Conservation (phyloP, 2,329 filamentous ascomycete species). For the Tolypocladium amazonense region DNA sequence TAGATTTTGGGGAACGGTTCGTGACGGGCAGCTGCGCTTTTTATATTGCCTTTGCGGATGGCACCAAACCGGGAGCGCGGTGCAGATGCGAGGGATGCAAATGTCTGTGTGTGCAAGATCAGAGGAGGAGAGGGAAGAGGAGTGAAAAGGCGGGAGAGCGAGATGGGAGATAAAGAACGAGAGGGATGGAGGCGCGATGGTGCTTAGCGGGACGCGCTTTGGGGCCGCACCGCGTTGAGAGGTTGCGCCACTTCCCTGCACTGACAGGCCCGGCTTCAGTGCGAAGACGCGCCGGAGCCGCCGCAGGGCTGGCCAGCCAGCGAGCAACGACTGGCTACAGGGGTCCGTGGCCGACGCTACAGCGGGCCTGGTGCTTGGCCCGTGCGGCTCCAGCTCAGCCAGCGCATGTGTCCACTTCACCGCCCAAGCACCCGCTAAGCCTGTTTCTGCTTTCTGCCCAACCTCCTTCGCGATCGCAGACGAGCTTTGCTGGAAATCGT, state of each 20-base stretch:
- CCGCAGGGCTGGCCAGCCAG: neutral
- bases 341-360: neutral
- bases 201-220: slow-evolving; percentile 14
- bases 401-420: slow-evolving; percentile 1
- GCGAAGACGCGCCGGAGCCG: neutral
- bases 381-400: neutral
- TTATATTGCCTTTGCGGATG: neutral
- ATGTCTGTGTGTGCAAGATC: neutral
- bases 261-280: neutral
- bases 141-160: neutral
- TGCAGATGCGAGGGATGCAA: neutral
- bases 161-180: neutral
- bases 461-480: slow-evolving; percentile 6
- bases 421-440: slow-evolving; percentile 4
- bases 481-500: slow-evolving; percentile 6
- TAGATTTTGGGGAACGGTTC: neutral
- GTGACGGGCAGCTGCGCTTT: neutral
- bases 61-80: neutral
- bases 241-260: slow-evolving; percentile 5
- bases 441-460: slow-evolving; percentile 8
- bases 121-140: slow-evolving; percentile 2
- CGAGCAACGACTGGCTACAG: neutral
- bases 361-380: neutral
- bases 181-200: neutral
- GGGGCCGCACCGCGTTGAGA: slow-evolving; percentile 18